These are phyloP conservation scores for Coriolopsis trogii DNA, from an alignment of 1,284 basidiomycete genomes.

Conservation along the genomic window DNA sequence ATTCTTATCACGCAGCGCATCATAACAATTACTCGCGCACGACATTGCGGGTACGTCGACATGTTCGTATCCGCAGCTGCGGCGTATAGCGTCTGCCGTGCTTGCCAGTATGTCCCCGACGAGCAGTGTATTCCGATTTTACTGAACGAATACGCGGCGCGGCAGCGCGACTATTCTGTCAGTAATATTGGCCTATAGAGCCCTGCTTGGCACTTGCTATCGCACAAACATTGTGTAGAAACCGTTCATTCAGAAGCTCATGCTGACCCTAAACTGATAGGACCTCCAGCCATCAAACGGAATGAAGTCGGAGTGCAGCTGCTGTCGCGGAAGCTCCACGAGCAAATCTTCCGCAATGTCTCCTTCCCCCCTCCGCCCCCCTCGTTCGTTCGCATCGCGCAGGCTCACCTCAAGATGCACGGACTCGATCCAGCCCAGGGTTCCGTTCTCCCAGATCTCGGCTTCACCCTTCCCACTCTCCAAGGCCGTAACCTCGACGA, in stretches of 20 bases:
- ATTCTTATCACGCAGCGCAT: too few relatives aligned
- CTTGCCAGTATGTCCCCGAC: too few relatives aligned
- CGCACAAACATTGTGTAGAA: too few relatives aligned
- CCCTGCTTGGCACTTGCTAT: too few relatives aligned
- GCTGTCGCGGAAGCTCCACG: slow-evolving; percentile 78
- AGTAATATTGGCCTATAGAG: too few relatives aligned
- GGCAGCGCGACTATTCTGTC: too few relatives aligned
- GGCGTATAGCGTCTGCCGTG: too few relatives aligned
- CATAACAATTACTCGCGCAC: too few relatives aligned
- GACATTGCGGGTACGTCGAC: too few relatives aligned
- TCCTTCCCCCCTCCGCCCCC: slow-evolving; percentile 66
- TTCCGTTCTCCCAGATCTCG: slow-evolving; percentile 77
- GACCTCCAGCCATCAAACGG: slow-evolving; percentile 49
- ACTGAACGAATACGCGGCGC: too few relatives aligned
- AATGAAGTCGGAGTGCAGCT: slow-evolving; percentile 94
- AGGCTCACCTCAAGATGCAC: slow-evolving; percentile 79
- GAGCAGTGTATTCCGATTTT: too few relatives aligned
- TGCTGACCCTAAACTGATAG: neutral
- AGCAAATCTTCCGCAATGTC: slow-evolving; percentile 82
- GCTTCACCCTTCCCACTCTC: slow-evolving; percentile 84
- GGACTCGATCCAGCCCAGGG: slow-evolving; percentile 82
- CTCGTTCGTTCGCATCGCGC: slow-evolving; percentile 74
- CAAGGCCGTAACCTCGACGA: slow-evolving; percentile 85
- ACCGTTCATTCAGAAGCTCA: neutral
- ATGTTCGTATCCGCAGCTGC: too few relatives aligned